Evolutionary conservation across 2,329 filamentous ascomycete species (phyloP), one percentile per base, ranked within the genome.

Genomic region (Raffaelea arxii): DNA sequence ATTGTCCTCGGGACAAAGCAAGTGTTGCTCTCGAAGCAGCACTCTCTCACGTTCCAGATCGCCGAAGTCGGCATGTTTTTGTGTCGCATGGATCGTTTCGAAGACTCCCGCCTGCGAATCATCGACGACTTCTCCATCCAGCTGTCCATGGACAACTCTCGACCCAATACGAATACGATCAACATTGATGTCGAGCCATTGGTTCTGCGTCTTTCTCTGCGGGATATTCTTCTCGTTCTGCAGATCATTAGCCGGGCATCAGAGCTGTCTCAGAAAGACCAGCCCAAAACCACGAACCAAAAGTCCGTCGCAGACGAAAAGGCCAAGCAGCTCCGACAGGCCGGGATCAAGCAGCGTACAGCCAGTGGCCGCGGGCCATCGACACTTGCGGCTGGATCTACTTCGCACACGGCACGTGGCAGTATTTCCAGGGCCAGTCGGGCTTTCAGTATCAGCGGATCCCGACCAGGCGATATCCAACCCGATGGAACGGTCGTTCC

Each of bases 11-110:
- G 89, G 42, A 94, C 90, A 2, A 94, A 96, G 61, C 90, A 98
- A 62, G 80, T 97, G 12, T 74, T 97, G 2, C 74, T 97, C 11
- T 94, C 91, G 2, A 86, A 94, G 57, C 94, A 98, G 62, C 88
- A 97, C 67, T 87, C 91, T 9, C 76, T 94, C 55, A 96, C 92
- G 1, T 76, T 99, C 59, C 91, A 98, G 59, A 80, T 98, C 3
- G 90, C 88, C 7, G 83, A 97, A 59, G 78, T 97, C 45, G 92
- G 92, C 55, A 98, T 99, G 92, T 99, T 96, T 62, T 66, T 98
- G 25, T 98, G 94, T 60, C 85, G 92, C 12, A 98, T 99, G 92
- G 94, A 99, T 63, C 86, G 82, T 52, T 97, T 97, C 55, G 91
- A 98, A 55, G 89, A 86, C 4, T 90, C 84, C 36, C 80, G 88